Conservation (phyloP, 352 stramenopile genomes). For the Pythium brachiatum region DNA sequence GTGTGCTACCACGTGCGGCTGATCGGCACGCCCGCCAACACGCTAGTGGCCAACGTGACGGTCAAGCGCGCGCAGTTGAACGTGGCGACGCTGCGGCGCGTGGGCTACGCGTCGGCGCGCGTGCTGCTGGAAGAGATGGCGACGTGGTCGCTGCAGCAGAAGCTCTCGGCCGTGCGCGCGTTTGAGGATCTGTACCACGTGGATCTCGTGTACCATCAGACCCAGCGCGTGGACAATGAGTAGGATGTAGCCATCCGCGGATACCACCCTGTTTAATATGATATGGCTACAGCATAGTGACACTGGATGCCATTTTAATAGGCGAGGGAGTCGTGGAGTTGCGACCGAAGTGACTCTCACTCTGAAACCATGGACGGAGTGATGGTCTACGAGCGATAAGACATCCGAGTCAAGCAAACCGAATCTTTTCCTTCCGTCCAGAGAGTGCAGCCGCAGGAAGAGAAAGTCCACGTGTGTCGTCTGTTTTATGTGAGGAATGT, state of each 20-base stretch:
- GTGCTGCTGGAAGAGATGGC: slow-evolving; percentile 12
- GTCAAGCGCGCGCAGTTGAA: slow-evolving; percentile 8
- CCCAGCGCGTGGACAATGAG: background rate
- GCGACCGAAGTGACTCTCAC: background rate
- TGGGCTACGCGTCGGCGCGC: slow-evolving; percentile 7
- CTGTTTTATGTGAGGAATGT: too few relatives aligned
- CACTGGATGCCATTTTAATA: background rate
- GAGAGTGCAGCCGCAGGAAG: background rate
- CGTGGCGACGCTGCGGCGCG: slow-evolving; percentile 6
- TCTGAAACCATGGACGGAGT: background rate
- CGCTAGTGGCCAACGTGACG: slow-evolving; percentile 10
- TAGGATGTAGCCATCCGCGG: background rate
- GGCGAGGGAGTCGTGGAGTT: background rate
- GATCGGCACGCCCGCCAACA: background rate
- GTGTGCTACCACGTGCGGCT: slow-evolving; percentile 14
- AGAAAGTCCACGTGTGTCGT: background rate
- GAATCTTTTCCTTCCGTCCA: background rate
- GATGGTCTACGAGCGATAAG: too few relatives aligned
- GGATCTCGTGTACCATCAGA: slow-evolving; percentile 2
- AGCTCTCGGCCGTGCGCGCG: slow-evolving; percentile 11
- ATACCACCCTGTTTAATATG: slow-evolving; percentile 2
- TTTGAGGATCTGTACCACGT: slow-evolving; percentile 9
- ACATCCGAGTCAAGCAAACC: background rate
- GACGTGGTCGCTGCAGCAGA: slow-evolving; percentile 15
- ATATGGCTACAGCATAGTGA: background rate